These are phyloP conservation scores for Microcyclosporella mali DNA, from an alignment of 2,329 filamentous ascomycete genomes.

Conservation along the genomic window DNA sequence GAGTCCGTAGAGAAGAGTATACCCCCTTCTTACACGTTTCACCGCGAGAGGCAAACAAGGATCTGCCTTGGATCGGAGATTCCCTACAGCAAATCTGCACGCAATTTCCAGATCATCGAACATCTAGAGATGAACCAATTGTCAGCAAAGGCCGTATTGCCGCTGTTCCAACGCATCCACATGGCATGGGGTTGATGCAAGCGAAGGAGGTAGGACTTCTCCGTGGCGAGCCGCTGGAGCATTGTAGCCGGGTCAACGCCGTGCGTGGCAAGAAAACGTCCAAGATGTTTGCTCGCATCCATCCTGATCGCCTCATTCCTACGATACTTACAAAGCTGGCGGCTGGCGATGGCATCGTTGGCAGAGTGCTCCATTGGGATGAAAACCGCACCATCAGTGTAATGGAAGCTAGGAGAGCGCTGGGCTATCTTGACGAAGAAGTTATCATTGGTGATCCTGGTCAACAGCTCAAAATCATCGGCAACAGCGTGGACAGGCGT, in stretches of 20 bases:
- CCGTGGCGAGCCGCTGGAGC: conserved; percentile 25
- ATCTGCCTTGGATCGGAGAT: conserved; percentile 60
- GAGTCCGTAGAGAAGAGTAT: conserved; percentile 43
- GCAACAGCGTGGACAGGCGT: conserved; percentile 69
- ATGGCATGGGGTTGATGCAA: conserved; percentile 27
- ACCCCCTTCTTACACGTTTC: conserved; percentile 58
- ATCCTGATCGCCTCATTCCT: conserved; percentile 49
- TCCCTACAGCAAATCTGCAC: conserved; percentile 57
- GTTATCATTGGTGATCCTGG: conserved; percentile 55
- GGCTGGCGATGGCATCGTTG: conserved; percentile 51
- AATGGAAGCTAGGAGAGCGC: conserved; percentile 61
- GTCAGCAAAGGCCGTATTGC: conserved; percentile 44
- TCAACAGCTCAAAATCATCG: conserved; percentile 61
- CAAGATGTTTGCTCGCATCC: conserved; percentile 47
- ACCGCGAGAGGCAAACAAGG: conserved; percentile 48
- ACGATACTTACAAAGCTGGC: conserved; percentile 56
- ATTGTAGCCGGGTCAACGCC: conserved; percentile 19
- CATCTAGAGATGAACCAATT: conserved; percentile 38
- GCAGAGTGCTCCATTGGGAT: conserved; percentile 58
- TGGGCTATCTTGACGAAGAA: conserved; percentile 65
- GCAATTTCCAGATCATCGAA: conserved; percentile 61
- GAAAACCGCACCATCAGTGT: conserved; percentile 58
- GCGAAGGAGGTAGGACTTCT: conserved; percentile 24
- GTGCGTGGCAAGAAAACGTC: conserved; percentile 14
- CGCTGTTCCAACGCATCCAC: conserved; percentile 53